Base-by-base conservation (phyloP, 106 monocot genomes). In the Dendrobium officinale region DNA sequence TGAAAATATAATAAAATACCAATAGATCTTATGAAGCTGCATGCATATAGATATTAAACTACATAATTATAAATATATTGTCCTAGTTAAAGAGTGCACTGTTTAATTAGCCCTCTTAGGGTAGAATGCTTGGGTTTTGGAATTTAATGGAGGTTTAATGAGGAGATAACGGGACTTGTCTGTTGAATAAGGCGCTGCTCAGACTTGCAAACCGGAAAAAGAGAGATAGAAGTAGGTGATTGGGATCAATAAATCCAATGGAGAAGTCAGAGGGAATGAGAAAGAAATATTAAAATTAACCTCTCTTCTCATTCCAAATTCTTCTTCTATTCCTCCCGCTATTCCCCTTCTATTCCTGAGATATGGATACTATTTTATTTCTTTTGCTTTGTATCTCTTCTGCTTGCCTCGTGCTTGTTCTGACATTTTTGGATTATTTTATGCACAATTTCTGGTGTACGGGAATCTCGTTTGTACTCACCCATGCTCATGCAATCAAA, bases 151-250 rank as follows among this genome's bases (percentile, higher is more conserved):
- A 76, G 49, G 49, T 27, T 76, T 76, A 29, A 76, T 76, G 76
- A 76, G 76, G 76, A 76, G 76, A 49, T 20, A 76, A 7, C 49
- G 51, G 76, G 76, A 76, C 9, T 27, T 76, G 76, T 76, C 76
- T 49, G n/a, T 76, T 24, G 26, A 76, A 76, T 41, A 27, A 41
- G 76, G 76, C 1, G 49, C 76, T 43, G 24, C 74, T 43, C 15
- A 13, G 33, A 41, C 76, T 4, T 76, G 48, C 24, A 49, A 76
- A 43, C 42, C 43, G 74, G 43, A 43, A 74, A 43, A 18, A 74
- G 74, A 74, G 43, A 74, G 20, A 41, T 15, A 9, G 47, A 76
- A 10, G 44, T 22, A 75, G 75, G 44, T 8, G 24, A 19, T 48
- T 75, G 75, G 26, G 70, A 10, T 70, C 11, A 33, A 33, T 70